Evolutionary conservation across 1,139 yeast genomes (phyloP).

Genomic region (Kurtzmaniella quercitrusa): DNA sequence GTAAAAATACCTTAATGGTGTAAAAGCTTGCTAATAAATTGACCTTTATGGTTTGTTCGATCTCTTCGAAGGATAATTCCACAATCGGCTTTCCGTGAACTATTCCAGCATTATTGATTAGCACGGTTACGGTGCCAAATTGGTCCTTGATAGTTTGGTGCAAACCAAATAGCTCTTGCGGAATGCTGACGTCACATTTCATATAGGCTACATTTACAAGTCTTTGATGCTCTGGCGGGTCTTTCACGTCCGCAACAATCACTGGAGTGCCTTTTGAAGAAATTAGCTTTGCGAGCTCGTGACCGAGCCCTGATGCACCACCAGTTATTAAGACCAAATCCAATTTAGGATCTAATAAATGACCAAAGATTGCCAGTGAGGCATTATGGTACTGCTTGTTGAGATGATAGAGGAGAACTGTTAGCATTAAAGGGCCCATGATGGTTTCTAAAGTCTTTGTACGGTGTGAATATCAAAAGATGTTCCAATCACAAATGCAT

Average conservation of each 20-base stretch:
- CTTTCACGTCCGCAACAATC: conserved; percentile 57
- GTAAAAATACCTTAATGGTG: conserved; percentile 66
- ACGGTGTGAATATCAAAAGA: not conserved
- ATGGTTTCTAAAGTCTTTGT: not conserved
- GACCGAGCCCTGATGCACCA: conserved; percentile 75
- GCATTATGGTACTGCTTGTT: conserved; percentile 28
- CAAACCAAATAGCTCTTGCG: conserved; percentile 33
- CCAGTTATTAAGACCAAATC: conserved; percentile 81
- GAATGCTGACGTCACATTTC: conserved; percentile 64
- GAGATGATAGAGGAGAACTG: conserved; percentile 11
- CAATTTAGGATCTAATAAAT: conserved; percentile 41
- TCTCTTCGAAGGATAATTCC: conserved; percentile 51
- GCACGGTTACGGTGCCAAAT: conserved; percentile 58
- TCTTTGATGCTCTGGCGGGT: conserved; percentile 33
- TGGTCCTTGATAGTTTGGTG: conserved; percentile 37
- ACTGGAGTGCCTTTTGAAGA: conserved; percentile 42
- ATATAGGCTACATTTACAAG: conserved; percentile 49
- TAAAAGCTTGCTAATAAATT: conserved; percentile 69
- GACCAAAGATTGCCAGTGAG: conserved; percentile 44
- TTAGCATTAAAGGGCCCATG: conserved; percentile 8
- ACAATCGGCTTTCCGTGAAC: conserved; percentile 55
- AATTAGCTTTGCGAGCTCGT: conserved; percentile 50
- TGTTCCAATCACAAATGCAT: not conserved
- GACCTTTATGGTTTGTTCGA: conserved; percentile 57
- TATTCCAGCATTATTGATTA: conserved; percentile 84